phyloP scores from a whole-genome alignment of 2,329 filamentous ascomycete genomes.

The Akanthomyces muscarius region DNA sequence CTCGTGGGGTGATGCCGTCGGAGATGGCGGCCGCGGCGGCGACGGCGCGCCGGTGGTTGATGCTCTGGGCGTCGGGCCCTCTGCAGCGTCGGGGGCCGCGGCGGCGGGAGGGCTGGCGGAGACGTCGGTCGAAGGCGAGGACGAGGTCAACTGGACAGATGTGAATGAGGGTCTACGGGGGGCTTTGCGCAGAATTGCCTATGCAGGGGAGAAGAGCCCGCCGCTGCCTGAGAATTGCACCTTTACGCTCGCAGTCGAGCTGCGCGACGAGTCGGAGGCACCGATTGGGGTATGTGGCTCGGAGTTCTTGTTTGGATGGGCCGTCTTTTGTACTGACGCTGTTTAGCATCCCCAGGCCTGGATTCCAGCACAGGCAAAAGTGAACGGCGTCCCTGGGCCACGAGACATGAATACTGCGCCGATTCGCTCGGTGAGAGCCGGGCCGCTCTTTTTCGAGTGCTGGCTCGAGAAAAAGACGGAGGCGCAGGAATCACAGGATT shows the following conservation, averaged over 20 bases:
- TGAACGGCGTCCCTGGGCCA: neutral
- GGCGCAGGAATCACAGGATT: neutral
- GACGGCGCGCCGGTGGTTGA: neutral
- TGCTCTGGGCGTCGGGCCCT: neutral
- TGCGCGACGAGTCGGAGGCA: constrained; percentile 56
- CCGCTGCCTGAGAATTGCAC: constrained; percentile 62
- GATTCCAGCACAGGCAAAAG: constrained; percentile 51
- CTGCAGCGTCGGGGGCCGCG: neutral
- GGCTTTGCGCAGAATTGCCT: constrained; percentile 58
- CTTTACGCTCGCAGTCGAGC: constrained; percentile 72
- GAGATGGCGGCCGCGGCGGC: neutral
- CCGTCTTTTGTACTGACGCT: constrained; percentile 3
- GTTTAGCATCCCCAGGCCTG: constrained; percentile 55
- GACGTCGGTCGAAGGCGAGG: constrained; percentile 18
- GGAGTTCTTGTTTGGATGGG: neutral
- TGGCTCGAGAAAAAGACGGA: constrained; percentile 52
- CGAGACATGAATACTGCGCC: constrained; percentile 32
- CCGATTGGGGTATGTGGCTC: constrained; percentile 52
- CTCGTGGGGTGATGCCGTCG: constrained; percentile 31
- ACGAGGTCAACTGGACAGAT: constrained; percentile 51
- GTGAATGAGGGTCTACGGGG: constrained; percentile 70
- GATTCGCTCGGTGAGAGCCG: constrained; percentile 51
- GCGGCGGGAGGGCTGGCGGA: neutral
- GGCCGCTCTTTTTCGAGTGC: constrained; percentile 62
- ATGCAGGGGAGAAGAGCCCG: constrained; percentile 53